Percentiles rank a stretch among this genome's conserved stretches.
phyloP scores from a whole-genome alignment of 352 stramenopile species.

The Pilasporangium apinafurcum region DNA sequence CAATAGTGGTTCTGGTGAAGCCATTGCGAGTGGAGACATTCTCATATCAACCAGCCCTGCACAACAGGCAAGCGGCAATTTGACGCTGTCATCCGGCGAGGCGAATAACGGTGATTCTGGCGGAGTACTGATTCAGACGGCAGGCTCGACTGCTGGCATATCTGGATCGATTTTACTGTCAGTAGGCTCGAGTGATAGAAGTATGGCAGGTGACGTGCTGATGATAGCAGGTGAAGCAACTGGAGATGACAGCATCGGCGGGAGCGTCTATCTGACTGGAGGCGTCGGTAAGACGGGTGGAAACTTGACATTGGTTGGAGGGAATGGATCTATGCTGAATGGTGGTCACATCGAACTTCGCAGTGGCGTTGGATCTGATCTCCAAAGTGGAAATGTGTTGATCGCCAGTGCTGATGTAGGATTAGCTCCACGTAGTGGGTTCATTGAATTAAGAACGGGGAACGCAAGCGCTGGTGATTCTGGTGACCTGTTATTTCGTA shows the following conservation, averaged over 20 bases:
- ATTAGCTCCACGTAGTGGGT: slow-evolving; percentile 8
- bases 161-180: slow-evolving; percentile 8
- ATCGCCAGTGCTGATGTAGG: slow-evolving; percentile 11
- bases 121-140: slow-evolving; percentile 1
- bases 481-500: slow-evolving; percentile 10
- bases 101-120: slow-evolving; percentile 3
- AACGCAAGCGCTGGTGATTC: slow-evolving; percentile 8
- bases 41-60: slow-evolving; percentile 11
- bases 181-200: slow-evolving; percentile 2
- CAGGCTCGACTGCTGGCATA: slow-evolving; percentile 2
- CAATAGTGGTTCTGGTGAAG: slow-evolving; percentile 13
- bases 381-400: slow-evolving; percentile 14
- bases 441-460: slow-evolving; percentile 14
- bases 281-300: slow-evolving; percentile 7
- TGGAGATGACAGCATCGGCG: slow-evolving; percentile 5
- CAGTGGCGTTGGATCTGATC: slow-evolving; percentile 11
- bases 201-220: slow-evolving; percentile 1
- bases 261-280: slow-evolving; percentile 1
- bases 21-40: slow-evolving; percentile 16
- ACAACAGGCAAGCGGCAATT: slow-evolving; percentile 10
- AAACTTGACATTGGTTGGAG: slow-evolving; percentile 5
- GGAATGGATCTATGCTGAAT: slow-evolving; percentile 2
- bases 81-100: slow-evolving; percentile 8
- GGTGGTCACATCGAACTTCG: slow-evolving; percentile 16
- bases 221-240: slow-evolving; percentile 6